Conservation (phyloP, 345 rosid genomes). For the Hypericum perforatum region DNA sequence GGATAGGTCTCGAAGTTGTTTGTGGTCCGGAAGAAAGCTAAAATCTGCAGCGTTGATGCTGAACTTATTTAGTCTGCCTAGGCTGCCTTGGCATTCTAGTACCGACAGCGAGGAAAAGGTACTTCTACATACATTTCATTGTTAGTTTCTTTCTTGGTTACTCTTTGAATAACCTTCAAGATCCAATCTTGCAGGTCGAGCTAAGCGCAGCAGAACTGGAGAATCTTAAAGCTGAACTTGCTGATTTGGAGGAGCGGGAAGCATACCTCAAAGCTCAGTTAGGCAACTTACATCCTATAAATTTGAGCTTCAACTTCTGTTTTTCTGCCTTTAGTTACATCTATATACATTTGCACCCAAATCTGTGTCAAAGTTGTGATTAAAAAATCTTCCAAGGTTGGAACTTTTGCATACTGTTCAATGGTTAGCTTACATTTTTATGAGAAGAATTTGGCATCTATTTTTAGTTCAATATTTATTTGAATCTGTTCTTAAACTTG, state of each 20-base stretch:
- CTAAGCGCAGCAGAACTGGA: slow-evolving; percentile 62
- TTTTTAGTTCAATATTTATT: no score
- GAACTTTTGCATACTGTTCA: no score
- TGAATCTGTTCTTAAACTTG: no score
- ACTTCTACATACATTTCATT: slow-evolving; percentile 7
- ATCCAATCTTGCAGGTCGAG: slow-evolving; percentile 42
- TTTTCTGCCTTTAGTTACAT: no score
- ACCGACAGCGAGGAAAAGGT: slow-evolving; percentile 71
- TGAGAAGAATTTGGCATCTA: no score
- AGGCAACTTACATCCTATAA: slow-evolving; percentile 20
- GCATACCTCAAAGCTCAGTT: slow-evolving; percentile 86
- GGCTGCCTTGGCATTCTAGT: slow-evolving; percentile 67
- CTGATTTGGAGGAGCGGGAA: slow-evolving; percentile 83
- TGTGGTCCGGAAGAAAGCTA: slow-evolving; percentile 37
- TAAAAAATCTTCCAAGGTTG: no score
- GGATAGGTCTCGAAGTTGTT: slow-evolving; percentile 42
- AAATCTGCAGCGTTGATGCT: slow-evolving; percentile 58
- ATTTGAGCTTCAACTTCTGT: background rate
- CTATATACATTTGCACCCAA: no score
- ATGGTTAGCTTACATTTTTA: no score
- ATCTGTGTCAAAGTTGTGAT: no score
- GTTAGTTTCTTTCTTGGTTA: slow-evolving; percentile 7
- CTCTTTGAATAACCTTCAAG: slow-evolving; percentile 9
- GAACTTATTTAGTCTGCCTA: slow-evolving; percentile 57
- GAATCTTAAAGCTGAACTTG: slow-evolving; percentile 69